A percentile compares a stretch with the other conserved stretches of the same genome.
Evolutionary conservation across 768 basidiomycete genomes (phyloP).

Genomic region (Amanita muscaria): DNA sequence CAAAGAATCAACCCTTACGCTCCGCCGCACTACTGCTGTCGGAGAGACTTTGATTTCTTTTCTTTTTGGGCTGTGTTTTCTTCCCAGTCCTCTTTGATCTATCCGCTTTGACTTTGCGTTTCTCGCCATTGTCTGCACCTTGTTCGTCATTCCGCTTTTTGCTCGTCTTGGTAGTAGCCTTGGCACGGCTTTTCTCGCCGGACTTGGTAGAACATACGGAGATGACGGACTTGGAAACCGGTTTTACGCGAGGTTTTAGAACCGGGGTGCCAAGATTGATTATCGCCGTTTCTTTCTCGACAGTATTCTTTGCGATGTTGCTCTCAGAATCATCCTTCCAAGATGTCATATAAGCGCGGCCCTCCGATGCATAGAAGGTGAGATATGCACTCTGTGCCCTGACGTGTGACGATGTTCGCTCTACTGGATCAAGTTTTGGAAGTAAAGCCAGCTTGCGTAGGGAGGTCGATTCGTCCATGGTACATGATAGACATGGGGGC

Average conservation of each 20-base stretch:
- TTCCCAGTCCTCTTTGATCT: conserved; percentile 1
- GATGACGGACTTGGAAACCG: not conserved
- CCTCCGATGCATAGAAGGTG: conserved; percentile 36
- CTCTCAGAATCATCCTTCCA: conserved; percentile 16
- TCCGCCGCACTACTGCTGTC: conserved; percentile 1
- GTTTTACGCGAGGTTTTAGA: conserved; percentile 35
- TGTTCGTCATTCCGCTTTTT: not conserved
- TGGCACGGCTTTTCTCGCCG: not conserved
- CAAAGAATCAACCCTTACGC: not conserved
- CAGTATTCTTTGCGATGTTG: too few relatives aligned
- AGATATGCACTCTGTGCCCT: conserved; percentile 38
- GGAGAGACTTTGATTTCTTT: conserved; percentile 1
- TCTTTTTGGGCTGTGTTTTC: not conserved
- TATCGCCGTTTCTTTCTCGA: too few relatives aligned
- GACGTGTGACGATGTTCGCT: conserved; percentile 39
- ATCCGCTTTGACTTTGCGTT: not conserved
- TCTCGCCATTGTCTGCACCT: conserved; percentile 1
- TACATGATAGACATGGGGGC: not conserved
- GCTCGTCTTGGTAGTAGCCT: not conserved
- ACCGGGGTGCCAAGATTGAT: conserved; percentile 48
- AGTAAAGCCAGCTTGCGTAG: conserved; percentile 18
- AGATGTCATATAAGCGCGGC: conserved; percentile 20
- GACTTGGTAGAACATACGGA: not conserved
- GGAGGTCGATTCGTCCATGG: conserved; percentile 1
- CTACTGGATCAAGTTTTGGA: conserved; percentile 32